phyloP scores from a whole-genome alignment of 345 rosid species.

The Acer campestre region DNA sequence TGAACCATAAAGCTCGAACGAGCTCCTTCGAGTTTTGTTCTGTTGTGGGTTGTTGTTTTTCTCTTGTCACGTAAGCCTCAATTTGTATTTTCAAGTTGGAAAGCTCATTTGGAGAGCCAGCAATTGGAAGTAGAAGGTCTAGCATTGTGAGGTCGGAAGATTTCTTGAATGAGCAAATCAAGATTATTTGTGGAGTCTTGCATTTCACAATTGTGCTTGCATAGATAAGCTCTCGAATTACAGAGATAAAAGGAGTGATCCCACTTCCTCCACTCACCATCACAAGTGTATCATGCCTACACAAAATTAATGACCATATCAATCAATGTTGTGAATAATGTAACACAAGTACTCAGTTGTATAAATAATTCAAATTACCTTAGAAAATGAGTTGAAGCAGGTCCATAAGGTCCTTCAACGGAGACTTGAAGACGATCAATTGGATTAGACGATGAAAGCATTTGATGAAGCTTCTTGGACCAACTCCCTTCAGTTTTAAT shows the following conservation, averaged over 20 bases:
- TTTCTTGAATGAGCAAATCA: constrained; percentile 57
- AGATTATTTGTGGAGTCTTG: constrained; percentile 51
- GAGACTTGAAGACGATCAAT: constrained; percentile 57
- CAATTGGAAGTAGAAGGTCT: constrained; percentile 58
- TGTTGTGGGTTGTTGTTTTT: constrained; percentile 34
- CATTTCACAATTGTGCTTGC: constrained; percentile 30
- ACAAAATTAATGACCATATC: neutral
- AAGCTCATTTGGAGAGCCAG: constrained; percentile 37
- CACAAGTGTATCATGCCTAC: constrained; percentile 69
- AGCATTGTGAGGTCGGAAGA: constrained; percentile 69
- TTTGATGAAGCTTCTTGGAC: constrained; percentile 66
- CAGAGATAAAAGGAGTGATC: constrained; percentile 81
- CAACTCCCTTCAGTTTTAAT: constrained; percentile 78
- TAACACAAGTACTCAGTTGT: neutral
- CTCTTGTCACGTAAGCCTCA: constrained; percentile 78
- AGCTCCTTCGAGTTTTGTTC: constrained; percentile 32
- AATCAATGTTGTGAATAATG: neutral
- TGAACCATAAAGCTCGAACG: constrained; percentile 52
- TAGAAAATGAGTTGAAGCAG: constrained; percentile 67
- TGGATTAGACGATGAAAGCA: constrained; percentile 59
- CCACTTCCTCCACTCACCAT: constrained; percentile 97
- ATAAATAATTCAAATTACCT: constrained; percentile 35
- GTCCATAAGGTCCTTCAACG: constrained; percentile 93
- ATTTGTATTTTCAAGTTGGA: constrained; percentile 47
- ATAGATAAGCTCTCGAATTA: constrained; percentile 60